These are phyloP conservation scores for Cercophora sp. DNA, from an alignment of 495 filamentous ascomycete species.

Conservation along the genomic window DNA sequence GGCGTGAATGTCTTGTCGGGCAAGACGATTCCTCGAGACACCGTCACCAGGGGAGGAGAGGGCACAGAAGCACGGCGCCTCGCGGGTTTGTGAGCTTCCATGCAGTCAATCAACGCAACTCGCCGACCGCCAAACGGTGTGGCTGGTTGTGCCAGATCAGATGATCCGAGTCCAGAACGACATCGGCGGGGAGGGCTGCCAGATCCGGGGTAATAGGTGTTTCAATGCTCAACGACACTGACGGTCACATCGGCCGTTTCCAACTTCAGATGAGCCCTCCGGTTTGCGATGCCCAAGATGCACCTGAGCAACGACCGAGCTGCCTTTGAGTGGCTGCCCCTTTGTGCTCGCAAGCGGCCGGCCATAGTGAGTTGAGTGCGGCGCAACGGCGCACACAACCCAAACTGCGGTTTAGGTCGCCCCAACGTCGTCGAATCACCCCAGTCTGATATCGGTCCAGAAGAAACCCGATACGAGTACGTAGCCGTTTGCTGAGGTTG, in stretches of 20 bases:
- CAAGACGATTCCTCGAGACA: not conserved
- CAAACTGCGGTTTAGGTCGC: too few species aligned
- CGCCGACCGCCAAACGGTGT: conserved; percentile 8
- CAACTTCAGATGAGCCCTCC: conserved; percentile 19
- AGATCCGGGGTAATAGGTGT: conserved; percentile 9
- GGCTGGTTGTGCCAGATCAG: conserved; percentile 24
- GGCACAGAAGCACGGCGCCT: not conserved
- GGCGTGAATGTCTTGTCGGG: not conserved
- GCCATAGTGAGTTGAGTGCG: too few species aligned
- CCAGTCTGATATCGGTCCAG: too few species aligned
- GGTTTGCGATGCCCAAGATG: conserved; percentile 14
- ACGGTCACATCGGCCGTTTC: too few species aligned
- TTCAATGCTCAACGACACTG: too few species aligned
- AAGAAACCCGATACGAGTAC: conserved; percentile 12
- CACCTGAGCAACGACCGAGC: too few species aligned
- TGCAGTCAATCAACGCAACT: conserved; percentile 19
- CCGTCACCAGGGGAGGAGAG: not conserved
- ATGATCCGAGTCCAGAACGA: conserved; percentile 22
- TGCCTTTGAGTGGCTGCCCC: too few species aligned
- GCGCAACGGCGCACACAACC: too few species aligned
- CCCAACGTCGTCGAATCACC: too few species aligned
- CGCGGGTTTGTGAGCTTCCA: not conserved
- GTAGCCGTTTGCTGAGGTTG: not conserved
- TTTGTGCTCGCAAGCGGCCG: too few species aligned
- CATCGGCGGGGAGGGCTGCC: conserved; percentile 9